Evolutionary conservation across 2,329 filamentous ascomycete species (phyloP), one percentile per base, ranked within the genome.

Genomic region (Aspergillus hortae): DNA sequence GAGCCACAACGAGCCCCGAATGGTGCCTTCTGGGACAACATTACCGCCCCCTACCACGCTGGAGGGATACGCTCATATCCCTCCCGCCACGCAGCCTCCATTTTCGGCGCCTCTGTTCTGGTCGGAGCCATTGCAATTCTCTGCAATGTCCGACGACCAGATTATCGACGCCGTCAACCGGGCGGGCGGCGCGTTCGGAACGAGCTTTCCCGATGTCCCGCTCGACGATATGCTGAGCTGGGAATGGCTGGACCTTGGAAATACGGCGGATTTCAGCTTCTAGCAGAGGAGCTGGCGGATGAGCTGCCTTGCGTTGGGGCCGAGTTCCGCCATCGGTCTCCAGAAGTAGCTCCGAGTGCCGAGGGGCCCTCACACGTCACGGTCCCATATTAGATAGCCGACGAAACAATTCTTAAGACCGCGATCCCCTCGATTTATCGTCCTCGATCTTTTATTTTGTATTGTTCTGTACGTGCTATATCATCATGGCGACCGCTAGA

Each of bases 111-210:
- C 66, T 15, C 55, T 67, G 4, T 52, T 77, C 7, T 79, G 77
- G 75, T 64, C 75, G 0, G 79, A 82, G 54, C 76, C 80, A 4
- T 49, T 87, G 19, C 82, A 84, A 21, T 86, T 87, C 64, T 87
- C 83, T 2, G 75, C 83, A 30, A 88, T 88, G 85, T 87, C 85
- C 1, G 83, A 86, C 52, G 79, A 86, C 52, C 84, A 88, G 62
- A 85, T 88, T 44, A 77, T 83, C 4, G 83, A 87, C 56, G 82
- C 84, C 4, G 77, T 88, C 25, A 86, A 85, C 61, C 80, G 82
- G 55, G 81, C 83, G 0, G 83, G 80, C 4, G 80, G 83, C 23
- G 78, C 80, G 14, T 81, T 87, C 55, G 80, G 83, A 15, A 74
- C 77, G 1, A 76, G 74, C 2, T 76, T 82, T 52, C 77, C 78